A percentile compares a stretch with the other conserved stretches of the same genome.
These are phyloP conservation scores for Bathelium albidoporum DNA, from an alignment of 495 filamentous ascomycete genomes.

Conservation along the genomic window DNA sequence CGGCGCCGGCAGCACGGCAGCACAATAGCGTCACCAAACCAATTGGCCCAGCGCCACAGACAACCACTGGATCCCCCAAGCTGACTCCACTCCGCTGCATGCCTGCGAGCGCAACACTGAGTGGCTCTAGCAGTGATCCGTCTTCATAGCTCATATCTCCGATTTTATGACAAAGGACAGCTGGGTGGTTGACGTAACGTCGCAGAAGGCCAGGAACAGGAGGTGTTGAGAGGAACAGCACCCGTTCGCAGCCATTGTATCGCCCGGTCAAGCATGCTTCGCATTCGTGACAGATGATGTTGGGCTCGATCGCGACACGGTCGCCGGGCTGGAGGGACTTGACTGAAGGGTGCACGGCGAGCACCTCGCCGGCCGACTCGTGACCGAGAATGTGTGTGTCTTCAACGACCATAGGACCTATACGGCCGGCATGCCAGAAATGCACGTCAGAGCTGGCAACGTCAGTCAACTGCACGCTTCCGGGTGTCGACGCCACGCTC, in stretches of 20 bases:
- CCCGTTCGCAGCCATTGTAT: conserved; percentile 84
- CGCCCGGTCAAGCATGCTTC: conserved; percentile 81
- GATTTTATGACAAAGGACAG: conserved; percentile 89
- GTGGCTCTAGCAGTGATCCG: conserved; percentile 76
- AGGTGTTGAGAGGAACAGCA: conserved; percentile 78
- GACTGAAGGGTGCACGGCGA: conserved; percentile 73
- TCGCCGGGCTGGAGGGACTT: conserved; percentile 67
- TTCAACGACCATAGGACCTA: conserved; percentile 86
- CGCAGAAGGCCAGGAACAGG: conserved; percentile 80
- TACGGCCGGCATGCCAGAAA: conserved; percentile 90
- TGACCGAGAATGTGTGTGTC: conserved; percentile 84
- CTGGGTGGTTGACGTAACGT: conserved; percentile 86
- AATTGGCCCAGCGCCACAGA: conserved; percentile 88
- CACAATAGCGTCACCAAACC: conserved; percentile 78
- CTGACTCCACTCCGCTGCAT: conserved; percentile 68
- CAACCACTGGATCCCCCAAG: conserved; percentile 71
- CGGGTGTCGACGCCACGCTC: conserved; percentile 23
- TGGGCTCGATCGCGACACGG: conserved; percentile 83
- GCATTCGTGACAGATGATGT: conserved; percentile 79
- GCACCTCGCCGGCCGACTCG: conserved; percentile 76
- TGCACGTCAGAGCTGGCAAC: conserved; percentile 71
- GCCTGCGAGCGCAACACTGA: conserved; percentile 74
- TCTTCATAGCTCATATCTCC: conserved; percentile 75
- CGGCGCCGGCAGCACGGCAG: conserved; percentile 69
- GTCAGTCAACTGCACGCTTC: neutral